These are phyloP conservation scores for Pseudogymnoascus sp. DNA, from an alignment of 2,329 filamentous ascomycete genomes.

Conservation along the genomic window DNA sequence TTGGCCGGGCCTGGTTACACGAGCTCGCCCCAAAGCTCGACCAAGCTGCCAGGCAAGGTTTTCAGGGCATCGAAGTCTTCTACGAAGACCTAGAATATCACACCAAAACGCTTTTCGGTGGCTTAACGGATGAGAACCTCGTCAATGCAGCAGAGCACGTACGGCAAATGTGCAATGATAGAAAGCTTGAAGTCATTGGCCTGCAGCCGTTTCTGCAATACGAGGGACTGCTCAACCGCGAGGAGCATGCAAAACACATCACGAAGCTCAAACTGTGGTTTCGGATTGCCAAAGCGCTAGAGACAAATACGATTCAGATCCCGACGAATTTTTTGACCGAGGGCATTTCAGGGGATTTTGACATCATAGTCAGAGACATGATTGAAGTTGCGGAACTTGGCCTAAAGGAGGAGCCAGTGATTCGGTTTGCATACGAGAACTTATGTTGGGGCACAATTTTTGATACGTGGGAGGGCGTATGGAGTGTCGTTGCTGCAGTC, in stretches of 20 bases:
- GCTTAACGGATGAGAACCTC: constrained; percentile 33
- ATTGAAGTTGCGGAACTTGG: constrained; percentile 60
- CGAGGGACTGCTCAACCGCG: constrained; percentile 62
- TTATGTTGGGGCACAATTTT: constrained; percentile 66
- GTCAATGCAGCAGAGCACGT: constrained; percentile 51
- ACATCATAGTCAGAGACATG: constrained; percentile 56
- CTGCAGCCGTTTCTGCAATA: constrained; percentile 74
- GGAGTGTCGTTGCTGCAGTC: constrained; percentile 58
- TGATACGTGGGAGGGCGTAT: constrained; percentile 64
- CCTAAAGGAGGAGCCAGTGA: constrained; percentile 41
- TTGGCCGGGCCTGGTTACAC: constrained; percentile 66
- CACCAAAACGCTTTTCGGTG: constrained; percentile 39
- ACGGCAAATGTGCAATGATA: constrained; percentile 48
- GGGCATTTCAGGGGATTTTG: constrained; percentile 40
- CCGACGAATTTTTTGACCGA: constrained; percentile 59
- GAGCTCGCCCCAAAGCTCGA: constrained; percentile 59
- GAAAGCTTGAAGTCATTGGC: constrained; percentile 54
- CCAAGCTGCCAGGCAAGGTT: constrained; percentile 56
- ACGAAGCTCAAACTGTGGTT: constrained; percentile 65
- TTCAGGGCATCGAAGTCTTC: constrained; percentile 67
- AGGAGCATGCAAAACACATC: constrained; percentile 49
- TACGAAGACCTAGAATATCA: constrained; percentile 65
- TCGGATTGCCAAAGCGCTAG: constrained; percentile 52
- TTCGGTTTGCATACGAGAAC: constrained; percentile 66
- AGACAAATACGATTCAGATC: constrained; percentile 67